Evolutionary conservation across 352 stramenopile species (phyloP).

Genomic region (Halophytophthora batemanensis): DNA sequence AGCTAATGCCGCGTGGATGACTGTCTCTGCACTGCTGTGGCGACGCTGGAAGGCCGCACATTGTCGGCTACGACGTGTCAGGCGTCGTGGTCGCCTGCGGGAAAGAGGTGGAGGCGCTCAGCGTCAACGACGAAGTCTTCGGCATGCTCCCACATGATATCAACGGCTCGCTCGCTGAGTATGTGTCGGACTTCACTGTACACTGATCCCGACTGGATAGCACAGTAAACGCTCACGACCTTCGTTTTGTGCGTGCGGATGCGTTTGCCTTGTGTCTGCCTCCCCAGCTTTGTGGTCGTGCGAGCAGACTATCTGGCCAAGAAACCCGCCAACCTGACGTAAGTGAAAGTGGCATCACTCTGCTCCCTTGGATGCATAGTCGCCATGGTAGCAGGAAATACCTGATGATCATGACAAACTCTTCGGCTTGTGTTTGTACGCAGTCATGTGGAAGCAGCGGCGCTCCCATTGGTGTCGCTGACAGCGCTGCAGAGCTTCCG

Average conservation of each 20-base stretch:
- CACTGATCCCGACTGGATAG: no score
- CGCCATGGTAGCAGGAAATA: no score
- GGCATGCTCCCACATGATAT: constrained; percentile 64
- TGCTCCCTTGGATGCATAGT: no score
- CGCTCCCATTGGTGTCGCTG: constrained; percentile 53
- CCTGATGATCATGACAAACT: no score
- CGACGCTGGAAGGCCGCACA: constrained; percentile 53
- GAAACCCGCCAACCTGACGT: constrained; percentile 69
- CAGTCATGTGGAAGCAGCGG: constrained; percentile 65
- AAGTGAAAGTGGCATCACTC: constrained; percentile 1
- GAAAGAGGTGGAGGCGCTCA: constrained; percentile 53
- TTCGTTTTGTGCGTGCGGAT: no score
- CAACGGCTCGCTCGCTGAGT: constrained; percentile 72
- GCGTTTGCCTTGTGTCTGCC: no score
- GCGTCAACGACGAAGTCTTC: constrained; percentile 63
- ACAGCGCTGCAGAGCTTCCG: constrained; percentile 56
- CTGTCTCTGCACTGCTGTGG: not conserved
- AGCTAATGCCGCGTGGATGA: not conserved
- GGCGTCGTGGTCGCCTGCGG: constrained; percentile 57
- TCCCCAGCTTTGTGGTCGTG: constrained; percentile 49
- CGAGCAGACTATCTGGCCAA: constrained; percentile 57
- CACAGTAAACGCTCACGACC: no score
- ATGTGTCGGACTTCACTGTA: constrained; percentile 13
- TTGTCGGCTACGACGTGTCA: constrained; percentile 72
- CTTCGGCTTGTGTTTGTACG: no score